Evolutionary conservation across 768 basidiomycete genomes (phyloP).

Genomic region (Scleroderma bovista): DNA sequence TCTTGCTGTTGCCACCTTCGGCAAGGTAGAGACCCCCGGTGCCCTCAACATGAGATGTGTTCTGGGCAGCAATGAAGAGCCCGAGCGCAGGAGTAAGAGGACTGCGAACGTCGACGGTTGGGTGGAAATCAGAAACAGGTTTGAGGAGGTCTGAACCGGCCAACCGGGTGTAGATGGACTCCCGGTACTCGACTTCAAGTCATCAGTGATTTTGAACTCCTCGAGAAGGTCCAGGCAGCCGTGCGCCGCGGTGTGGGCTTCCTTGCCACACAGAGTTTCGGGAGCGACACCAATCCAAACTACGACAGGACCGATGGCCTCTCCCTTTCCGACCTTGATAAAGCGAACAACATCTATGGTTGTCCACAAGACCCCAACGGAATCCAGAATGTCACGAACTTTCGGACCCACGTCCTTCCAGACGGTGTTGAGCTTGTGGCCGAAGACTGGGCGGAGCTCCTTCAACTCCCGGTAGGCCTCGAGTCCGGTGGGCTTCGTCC

Average conservation of each 20-base stretch:
- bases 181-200: slow-evolving; percentile 36
- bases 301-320: slow-evolving; percentile 25
- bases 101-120: slow-evolving; percentile 6
- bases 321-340: slow-evolving; percentile 18
- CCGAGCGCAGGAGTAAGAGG: slow-evolving; percentile 32
- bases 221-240: slow-evolving; percentile 31
- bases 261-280: slow-evolving; percentile 24
- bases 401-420: slow-evolving; percentile 27
- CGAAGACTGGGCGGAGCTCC: slow-evolving; percentile 29
- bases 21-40: slow-evolving; percentile 32
- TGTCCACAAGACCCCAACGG: slow-evolving; percentile 28
- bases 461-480: slow-evolving; percentile 14
- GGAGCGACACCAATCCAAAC: slow-evolving; percentile 38
- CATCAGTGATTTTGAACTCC: slow-evolving; percentile 24
- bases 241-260: slow-evolving; percentile 25
- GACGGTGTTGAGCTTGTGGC: slow-evolving; percentile 26
- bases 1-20: slow-evolving; percentile 27
- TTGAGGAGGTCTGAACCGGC: slow-evolving; percentile 30
- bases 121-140: slow-evolving; percentile 20
- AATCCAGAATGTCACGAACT: slow-evolving; percentile 24
- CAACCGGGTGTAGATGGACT: slow-evolving; percentile 20
- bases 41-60: slow-evolving; percentile 27
- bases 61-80: slow-evolving; percentile 29
- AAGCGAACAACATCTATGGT: slow-evolving; percentile 32
- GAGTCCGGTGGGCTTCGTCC: slow-evolving; percentile 12